A percentile compares a stretch with the other conserved stretches of the same genome.
Evolutionary conservation across 768 basidiomycete genomes (phyloP).

Genomic region (Rhizopogon roseolus): DNA sequence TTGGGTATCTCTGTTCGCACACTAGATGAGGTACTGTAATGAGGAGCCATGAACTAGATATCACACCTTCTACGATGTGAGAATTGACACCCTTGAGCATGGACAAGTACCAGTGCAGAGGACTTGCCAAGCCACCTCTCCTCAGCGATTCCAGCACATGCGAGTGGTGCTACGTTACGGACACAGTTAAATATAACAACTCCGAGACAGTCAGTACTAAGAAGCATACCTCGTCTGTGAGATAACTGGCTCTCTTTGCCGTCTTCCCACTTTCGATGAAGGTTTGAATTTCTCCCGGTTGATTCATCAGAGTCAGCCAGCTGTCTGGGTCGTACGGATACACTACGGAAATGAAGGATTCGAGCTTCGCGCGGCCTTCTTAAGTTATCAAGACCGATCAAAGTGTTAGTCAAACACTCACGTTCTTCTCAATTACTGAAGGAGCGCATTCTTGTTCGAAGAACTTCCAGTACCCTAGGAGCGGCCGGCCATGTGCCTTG

Average conservation of each 20-base stretch:
- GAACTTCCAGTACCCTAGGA: constrained; percentile 40
- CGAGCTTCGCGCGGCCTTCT: constrained; percentile 24
- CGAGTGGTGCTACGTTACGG: constrained; percentile 19
- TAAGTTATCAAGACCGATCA: background rate
- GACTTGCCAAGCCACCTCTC: constrained; percentile 26
- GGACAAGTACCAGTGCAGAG: constrained; percentile 35
- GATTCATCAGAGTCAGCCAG: constrained; percentile 32
- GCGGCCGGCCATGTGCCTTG: constrained; percentile 29
- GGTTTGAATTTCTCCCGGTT: constrained; percentile 28
- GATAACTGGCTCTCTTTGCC: constrained; percentile 23
- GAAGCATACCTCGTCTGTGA: constrained; percentile 26
- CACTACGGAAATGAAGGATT: constrained; percentile 32
- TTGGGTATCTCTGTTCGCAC: constrained; percentile 15
- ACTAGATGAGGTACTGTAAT: background rate
- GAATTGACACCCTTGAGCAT: constrained; percentile 23
- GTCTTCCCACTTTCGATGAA: constrained; percentile 21
- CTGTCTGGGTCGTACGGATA: constrained; percentile 29
- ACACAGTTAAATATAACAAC: constrained; percentile 2
- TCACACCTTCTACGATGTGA: constrained; percentile 24
- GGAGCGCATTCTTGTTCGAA: constrained; percentile 27
- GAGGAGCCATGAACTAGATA: background rate
- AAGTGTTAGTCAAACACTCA: constrained; percentile 13
- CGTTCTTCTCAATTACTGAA: constrained; percentile 27
- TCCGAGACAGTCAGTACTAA: background rate
- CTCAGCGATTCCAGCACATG: constrained; percentile 22